These are phyloP conservation scores for Parascedosporium putredinis DNA, from an alignment of 2,329 filamentous ascomycete genomes.

Conservation along the genomic window DNA sequence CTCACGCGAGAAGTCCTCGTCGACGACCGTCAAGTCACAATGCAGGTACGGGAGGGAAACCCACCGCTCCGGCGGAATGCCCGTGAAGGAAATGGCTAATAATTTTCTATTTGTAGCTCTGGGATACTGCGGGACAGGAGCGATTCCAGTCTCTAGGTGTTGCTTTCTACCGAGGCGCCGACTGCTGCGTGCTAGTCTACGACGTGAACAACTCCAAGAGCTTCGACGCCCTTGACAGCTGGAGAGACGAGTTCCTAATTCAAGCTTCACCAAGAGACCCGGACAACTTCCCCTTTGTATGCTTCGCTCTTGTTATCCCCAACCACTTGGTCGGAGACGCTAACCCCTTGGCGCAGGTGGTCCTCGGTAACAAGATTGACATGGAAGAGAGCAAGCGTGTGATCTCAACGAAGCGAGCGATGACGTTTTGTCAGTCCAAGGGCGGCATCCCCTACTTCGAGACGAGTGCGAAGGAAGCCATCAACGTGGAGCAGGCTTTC, in stretches of 20 bases:
- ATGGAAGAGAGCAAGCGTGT: constrained; percentile 95
- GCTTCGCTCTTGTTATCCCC: constrained; percentile 20
- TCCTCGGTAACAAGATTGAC: constrained; percentile 98
- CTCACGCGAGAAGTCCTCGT: constrained; percentile 96
- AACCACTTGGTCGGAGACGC: not conserved
- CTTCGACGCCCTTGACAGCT: constrained; percentile 96
- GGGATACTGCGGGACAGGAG: constrained; percentile 96
- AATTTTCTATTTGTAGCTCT: too few species aligned
- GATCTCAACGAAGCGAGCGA: constrained; percentile 90
- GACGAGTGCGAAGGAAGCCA: constrained; percentile 96
- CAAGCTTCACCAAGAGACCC: constrained; percentile 94
- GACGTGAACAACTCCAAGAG: constrained; percentile 99
- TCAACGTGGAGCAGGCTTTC: constrained; percentile 83
- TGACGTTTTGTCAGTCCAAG: constrained; percentile 96
- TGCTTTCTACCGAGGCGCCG: constrained; percentile 92
- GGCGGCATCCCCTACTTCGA: constrained; percentile 98
- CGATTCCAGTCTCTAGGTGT: constrained; percentile 95
- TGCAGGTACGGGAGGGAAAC: constrained; percentile 60
- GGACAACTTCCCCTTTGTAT: constrained; percentile 93
- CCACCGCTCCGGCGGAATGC: too few species aligned
- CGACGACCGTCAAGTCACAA: constrained; percentile 93
- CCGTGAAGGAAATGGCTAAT: too few species aligned
- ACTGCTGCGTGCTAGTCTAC: constrained; percentile 96
- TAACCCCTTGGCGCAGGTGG: constrained; percentile 47
- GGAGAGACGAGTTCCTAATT: constrained; percentile 96